These are phyloP conservation scores for Aspergillus tanneri DNA, from an alignment of 2,329 filamentous ascomycete species.

Conservation along the genomic window DNA sequence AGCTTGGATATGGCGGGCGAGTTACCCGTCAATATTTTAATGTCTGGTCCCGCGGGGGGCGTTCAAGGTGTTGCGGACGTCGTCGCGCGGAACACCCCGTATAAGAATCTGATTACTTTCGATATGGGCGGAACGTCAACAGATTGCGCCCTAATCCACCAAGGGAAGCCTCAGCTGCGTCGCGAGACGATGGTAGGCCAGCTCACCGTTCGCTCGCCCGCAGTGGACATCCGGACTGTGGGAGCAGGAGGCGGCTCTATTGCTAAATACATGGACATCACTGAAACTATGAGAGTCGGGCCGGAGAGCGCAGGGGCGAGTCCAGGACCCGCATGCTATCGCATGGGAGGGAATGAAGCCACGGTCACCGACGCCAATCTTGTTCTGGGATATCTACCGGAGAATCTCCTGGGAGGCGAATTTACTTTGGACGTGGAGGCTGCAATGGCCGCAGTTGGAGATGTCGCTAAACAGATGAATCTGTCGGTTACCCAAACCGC, in stretches of 20 bases:
- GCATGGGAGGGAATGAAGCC: constrained; percentile 46
- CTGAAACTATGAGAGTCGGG: constrained; percentile 51
- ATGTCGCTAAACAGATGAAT: constrained; percentile 49
- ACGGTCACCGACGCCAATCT: constrained; percentile 54
- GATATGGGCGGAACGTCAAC: constrained; percentile 55
- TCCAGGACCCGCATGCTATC: constrained; percentile 53
- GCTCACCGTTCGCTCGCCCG: constrained; percentile 48
- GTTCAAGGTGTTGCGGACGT: constrained; percentile 50
- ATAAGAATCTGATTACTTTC: constrained; percentile 51
- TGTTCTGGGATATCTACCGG: constrained; percentile 49
- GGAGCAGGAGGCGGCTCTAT: constrained; percentile 54
- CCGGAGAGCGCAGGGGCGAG: constrained; percentile 52
- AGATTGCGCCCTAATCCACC: constrained; percentile 48
- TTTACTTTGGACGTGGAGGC: constrained; percentile 48
- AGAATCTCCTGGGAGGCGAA: constrained; percentile 47
- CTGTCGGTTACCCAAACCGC: constrained; percentile 45
- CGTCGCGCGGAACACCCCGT: constrained; percentile 47
- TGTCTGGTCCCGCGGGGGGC: constrained; percentile 54
- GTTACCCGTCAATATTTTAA: constrained; percentile 50
- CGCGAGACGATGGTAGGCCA: constrained; percentile 48
- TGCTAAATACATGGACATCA: constrained; percentile 49
- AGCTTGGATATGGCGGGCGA: constrained; percentile 47
- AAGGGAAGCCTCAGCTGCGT: constrained; percentile 46
- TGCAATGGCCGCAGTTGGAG: constrained; percentile 43
- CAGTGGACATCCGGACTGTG: constrained; percentile 51